Evolutionary conservation across 2,329 filamentous ascomycete species (phyloP), one percentile per base, ranked within the genome.

Genomic region (Monosporascus sp.): DNA sequence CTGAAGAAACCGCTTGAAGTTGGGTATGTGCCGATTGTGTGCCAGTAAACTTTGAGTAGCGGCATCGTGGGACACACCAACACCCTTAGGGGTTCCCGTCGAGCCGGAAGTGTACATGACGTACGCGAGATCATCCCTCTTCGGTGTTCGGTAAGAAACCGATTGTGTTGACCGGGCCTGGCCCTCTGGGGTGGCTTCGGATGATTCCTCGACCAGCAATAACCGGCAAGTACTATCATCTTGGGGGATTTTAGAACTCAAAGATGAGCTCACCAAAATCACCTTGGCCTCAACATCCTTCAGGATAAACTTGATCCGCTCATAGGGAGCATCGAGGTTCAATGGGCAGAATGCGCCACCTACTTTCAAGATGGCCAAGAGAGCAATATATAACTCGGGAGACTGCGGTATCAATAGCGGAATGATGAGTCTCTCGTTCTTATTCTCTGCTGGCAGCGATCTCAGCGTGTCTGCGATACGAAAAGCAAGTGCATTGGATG

Each of bases 41-140:
- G 90, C 89, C 44, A 96, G 77, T 7, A 97, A 72, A 53, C 88
- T 90, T 67, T 96, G 92, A 0, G 89, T 88, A 7, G 81, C 90
- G 17, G 92, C 89, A 27, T 77, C 73, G 71, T 97, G 92, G 31
- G 90, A 90, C 31, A 97, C 77, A 2, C 82, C 81, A 24, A 97
- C 92, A 1, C 91, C 92, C 73, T 97, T 97, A 0, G 92, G 92
- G 5, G 85, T 83, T 14, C 92, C 92, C 0, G 91, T 96, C 5
- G 90, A 95, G 3, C 91, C 91, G 46, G 90, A 95, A 1, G 92
- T 96, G 68, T 96, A 97, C 84, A 96, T 91, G 54, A 96, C 82
- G 73, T 97, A 97, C 24, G 92, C 90, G 24, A 92, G 68, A 55
- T 79, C 72, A 1, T 72, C 63, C 1, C 56, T 35, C 14, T 39